Percentiles rank a stretch among this genome's conserved stretches.
Evolutionary conservation across 768 basidiomycete species (phyloP).

Genomic region (Lactifluus volemus): DNA sequence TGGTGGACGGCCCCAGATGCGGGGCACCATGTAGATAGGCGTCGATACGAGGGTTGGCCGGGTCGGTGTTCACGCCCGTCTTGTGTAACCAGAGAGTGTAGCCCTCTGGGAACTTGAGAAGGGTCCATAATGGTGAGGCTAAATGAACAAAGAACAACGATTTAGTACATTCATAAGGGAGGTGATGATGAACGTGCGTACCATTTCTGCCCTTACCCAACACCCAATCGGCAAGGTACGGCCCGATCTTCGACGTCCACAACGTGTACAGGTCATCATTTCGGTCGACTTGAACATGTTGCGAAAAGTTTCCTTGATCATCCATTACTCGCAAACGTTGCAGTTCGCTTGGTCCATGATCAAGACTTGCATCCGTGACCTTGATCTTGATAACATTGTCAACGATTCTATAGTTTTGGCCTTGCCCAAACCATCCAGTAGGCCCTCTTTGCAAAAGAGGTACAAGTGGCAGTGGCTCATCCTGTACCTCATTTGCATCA

Average conservation of each 20-base stretch:
- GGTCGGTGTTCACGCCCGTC: neutral
- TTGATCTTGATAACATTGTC: slow-evolving; percentile 5
- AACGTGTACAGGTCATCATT: neutral
- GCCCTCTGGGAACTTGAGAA: neutral
- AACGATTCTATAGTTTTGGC: neutral
- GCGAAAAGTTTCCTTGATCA: neutral
- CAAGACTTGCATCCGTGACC: neutral
- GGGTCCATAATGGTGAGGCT: neutral
- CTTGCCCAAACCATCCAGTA: neutral
- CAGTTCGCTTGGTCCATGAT: neutral
- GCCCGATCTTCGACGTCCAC: neutral
- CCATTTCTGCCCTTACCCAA: neutral
- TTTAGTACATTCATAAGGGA: too few relatives aligned
- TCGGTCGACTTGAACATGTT: neutral
- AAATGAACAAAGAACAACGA: neutral
- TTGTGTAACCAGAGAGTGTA: slow-evolving; percentile 15
- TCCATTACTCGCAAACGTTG: neutral
- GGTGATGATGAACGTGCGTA: neutral
- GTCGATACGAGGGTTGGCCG: slow-evolving; percentile 9
- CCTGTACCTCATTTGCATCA: neutral
- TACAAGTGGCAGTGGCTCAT: neutral
- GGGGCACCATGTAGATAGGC: slow-evolving; percentile 6
- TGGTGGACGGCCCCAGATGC: neutral
- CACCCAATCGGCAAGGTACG: slow-evolving; percentile 10
- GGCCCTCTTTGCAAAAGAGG: neutral